phyloP scores from a whole-genome alignment of 768 basidiomycete species.

The Tephrocybe sp. region DNA sequence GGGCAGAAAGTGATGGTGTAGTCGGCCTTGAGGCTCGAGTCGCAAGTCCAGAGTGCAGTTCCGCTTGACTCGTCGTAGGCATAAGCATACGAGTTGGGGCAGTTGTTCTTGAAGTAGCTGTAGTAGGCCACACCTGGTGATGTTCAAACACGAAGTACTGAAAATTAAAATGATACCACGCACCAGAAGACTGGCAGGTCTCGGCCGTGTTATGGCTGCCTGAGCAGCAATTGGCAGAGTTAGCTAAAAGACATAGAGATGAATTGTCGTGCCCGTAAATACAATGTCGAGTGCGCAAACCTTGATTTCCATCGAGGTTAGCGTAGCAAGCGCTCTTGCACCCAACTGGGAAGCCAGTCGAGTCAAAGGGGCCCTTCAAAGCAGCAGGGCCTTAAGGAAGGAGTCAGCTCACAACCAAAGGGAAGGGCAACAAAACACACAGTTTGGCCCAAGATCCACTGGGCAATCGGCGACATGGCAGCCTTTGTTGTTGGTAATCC shows the following conservation, averaged over 20 bases:
- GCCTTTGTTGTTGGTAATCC: slow-evolving; percentile 47
- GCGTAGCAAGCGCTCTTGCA: slow-evolving; percentile 52
- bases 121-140: slow-evolving; percentile 23
- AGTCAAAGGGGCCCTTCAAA: slow-evolving; percentile 48
- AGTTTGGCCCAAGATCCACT: slow-evolving; percentile 54
- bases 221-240: no score
- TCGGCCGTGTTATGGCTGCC: slow-evolving; percentile 29
- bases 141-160: not conserved
- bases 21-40: slow-evolving; percentile 26
- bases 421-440: slow-evolving; percentile 25
- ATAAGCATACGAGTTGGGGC: slow-evolving; percentile 39
- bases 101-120: slow-evolving; percentile 27
- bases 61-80: slow-evolving; percentile 47
- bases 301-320: slow-evolving; percentile 31
- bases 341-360: slow-evolving; percentile 46
- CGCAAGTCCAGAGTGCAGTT: slow-evolving; percentile 46
- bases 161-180: slow-evolving; percentile 13
- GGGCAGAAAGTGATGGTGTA: slow-evolving; percentile 32
- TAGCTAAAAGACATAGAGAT: slow-evolving; percentile 12
- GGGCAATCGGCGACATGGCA: slow-evolving; percentile 51
- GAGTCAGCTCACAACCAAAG: not conserved
- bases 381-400: slow-evolving; percentile 36
- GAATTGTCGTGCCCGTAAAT: no score
- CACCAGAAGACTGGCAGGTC: slow-evolving; percentile 35
- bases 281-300: no score